phyloP scores from a whole-genome alignment of 345 rosid genomes.

The Salix caprea region DNA sequence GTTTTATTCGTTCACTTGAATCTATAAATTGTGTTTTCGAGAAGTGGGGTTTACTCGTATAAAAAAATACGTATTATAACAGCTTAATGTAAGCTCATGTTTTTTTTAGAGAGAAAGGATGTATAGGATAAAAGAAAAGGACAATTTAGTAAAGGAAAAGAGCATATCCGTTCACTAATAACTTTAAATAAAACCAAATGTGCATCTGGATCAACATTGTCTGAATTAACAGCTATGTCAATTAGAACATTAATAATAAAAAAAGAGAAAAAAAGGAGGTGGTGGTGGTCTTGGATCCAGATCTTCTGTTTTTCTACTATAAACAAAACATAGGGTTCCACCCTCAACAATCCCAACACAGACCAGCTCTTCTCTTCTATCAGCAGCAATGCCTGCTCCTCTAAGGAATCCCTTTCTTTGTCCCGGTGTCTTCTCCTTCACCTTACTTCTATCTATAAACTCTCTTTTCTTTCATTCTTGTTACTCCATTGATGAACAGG shows the following conservation, averaged over 20 bases:
- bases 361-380: slow-evolving; percentile 32
- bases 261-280: slow-evolving; percentile 13
- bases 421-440: slow-evolving; percentile 35
- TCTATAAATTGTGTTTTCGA: no score
- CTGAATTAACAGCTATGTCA: slow-evolving; percentile 19
- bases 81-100: no score
- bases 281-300: slow-evolving; percentile 54
- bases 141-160: not conserved
- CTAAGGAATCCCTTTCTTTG: slow-evolving; percentile 41
- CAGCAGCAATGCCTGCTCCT: slow-evolving; percentile 61
- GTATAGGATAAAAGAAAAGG: no score
- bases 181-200: slow-evolving; percentile 14
- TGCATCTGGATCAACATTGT: slow-evolving; percentile 28
- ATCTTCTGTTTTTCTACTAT: slow-evolving; percentile 61
- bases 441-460: slow-evolving; percentile 38
- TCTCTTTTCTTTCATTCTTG: slow-evolving; percentile 42
- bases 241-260: slow-evolving; percentile 12
- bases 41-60: no score
- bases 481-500: slow-evolving; percentile 61
- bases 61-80: no score
- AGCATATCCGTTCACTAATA: not conserved
- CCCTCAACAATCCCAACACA: slow-evolving; percentile 45
- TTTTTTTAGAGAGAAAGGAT: no score
- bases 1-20: no score
- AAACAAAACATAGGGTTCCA: slow-evolving; percentile 83